phyloP scores from a whole-genome alignment of 257 asterid genomes.

The Thymus quinquecostatus region DNA sequence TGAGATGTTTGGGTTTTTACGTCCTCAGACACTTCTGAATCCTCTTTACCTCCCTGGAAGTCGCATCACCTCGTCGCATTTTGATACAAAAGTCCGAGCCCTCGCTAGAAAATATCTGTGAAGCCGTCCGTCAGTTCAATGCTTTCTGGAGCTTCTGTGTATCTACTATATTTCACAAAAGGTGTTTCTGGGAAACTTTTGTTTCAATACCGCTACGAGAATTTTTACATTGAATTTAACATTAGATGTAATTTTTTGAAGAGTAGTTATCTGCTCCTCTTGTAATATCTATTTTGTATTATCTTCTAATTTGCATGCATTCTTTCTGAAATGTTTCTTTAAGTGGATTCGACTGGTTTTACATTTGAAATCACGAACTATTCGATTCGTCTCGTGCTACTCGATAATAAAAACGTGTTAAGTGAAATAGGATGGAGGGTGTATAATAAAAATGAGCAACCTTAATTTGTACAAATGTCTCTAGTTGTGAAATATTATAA shows the following conservation, averaged over 20 bases:
- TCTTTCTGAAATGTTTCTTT: background rate
- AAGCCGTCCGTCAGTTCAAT: conserved; percentile 30
- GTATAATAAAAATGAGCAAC: too few species aligned
- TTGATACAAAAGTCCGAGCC: conserved; percentile 96
- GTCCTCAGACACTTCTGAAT: conserved; percentile 85
- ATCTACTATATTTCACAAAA: conserved; percentile 25
- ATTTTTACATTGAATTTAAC: background rate
- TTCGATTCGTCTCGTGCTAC: too few species aligned
- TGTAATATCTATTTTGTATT: conserved; percentile 26
- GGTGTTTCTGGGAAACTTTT: conserved; percentile 17
- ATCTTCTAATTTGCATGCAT: conserved; percentile 15
- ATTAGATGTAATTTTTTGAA: conserved; percentile 12
- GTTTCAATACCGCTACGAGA: conserved; percentile 9
- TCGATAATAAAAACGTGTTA: too few species aligned
- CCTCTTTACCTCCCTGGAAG: conserved; percentile 98
- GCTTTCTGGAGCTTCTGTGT: conserved; percentile 33
- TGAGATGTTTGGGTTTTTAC: background rate
- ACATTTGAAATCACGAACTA: background rate
- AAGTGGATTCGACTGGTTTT: background rate
- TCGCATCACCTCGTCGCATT: conserved; percentile 88
- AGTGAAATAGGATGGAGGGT: too few species aligned
- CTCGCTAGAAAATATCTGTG: conserved; percentile 89
- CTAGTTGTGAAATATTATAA: too few species aligned
- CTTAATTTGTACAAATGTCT: too few species aligned
- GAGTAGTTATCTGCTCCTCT: conserved; percentile 7